A percentile compares a stretch with the other conserved stretches of the same genome.
These are phyloP conservation scores for Trametes hirsuta DNA, from an alignment of 1,284 basidiomycete genomes.

Conservation along the genomic window DNA sequence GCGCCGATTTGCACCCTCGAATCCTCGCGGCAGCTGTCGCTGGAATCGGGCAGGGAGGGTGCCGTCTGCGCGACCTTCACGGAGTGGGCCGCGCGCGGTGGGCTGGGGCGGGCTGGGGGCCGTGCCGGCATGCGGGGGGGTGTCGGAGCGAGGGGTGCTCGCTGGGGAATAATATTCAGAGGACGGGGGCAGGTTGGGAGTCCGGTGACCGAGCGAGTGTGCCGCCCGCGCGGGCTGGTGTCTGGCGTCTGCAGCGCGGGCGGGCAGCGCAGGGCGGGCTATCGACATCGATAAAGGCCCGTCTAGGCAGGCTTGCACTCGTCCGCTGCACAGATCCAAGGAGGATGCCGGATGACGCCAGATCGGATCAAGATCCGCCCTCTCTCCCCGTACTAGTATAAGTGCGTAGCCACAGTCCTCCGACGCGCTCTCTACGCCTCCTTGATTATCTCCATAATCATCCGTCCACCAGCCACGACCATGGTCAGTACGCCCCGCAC, in stretches of 20 bases:
- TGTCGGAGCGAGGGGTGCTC: too few species aligned
- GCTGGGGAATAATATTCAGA: too few species aligned
- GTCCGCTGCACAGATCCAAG: constrained; percentile 29
- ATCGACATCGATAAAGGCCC: constrained; percentile 28
- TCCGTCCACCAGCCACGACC: constrained; percentile 31
- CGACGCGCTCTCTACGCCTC: constrained; percentile 34
- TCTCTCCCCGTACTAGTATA: constrained; percentile 57
- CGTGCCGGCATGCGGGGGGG: too few species aligned
- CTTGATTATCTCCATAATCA: constrained; percentile 41
- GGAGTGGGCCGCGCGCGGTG: background rate
- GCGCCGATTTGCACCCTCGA: constrained; percentile 26
- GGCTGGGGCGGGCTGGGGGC: background rate
- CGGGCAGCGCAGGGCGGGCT: background rate
- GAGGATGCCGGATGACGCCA: constrained; percentile 37
- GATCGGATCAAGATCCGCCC: constrained; percentile 76
- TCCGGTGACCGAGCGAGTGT: background rate
- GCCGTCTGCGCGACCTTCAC: constrained; percentile 2
- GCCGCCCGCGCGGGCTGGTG: background rate
- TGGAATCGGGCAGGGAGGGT: constrained; percentile 7
- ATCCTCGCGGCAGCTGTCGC: constrained; percentile 21
- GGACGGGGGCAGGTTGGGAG: background rate
- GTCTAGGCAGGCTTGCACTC: constrained; percentile 19
- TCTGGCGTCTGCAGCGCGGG: background rate
- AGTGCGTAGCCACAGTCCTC: constrained; percentile 42
- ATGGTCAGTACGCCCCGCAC: constrained; percentile 31